Evolutionary conservation across 345 rosid species (phyloP).

Genomic region (Hevea brasiliensis): DNA sequence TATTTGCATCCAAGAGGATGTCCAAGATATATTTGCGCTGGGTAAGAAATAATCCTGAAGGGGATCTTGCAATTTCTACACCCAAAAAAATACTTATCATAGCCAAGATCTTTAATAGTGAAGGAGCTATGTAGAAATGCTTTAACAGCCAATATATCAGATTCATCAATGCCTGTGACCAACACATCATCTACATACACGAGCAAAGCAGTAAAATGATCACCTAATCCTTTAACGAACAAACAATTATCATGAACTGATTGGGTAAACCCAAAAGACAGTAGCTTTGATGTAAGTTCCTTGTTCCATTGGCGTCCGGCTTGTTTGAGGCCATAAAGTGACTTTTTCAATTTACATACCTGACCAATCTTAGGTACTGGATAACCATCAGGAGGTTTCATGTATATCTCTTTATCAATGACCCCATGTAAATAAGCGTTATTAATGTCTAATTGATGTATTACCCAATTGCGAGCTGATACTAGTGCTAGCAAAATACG

Average conservation of each 20-base stretch:
- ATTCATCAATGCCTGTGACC: neutral
- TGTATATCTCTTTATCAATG: neutral
- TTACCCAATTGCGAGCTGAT: neutral
- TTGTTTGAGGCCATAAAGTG: neutral
- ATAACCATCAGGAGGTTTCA: neutral
- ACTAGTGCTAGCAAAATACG: neutral
- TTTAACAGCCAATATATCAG: too few relatives aligned
- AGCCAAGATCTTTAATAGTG: neutral
- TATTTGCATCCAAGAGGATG: neutral
- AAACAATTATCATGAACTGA: too few relatives aligned
- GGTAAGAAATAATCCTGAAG: too few relatives aligned
- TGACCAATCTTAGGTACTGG: too few relatives aligned
- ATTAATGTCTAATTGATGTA: neutral
- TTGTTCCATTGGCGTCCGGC: neutral
- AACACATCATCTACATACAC: neutral
- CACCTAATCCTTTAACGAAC: neutral
- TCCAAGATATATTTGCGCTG: neutral
- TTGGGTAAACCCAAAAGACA: too few relatives aligned
- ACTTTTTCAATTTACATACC: neutral
- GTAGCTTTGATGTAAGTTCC: too few relatives aligned
- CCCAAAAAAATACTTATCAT: neutral
- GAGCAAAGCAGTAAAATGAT: neutral
- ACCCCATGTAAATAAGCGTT: neutral
- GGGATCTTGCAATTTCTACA: neutral
- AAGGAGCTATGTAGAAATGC: too few relatives aligned